Evolutionary conservation across 108 stramenopile genomes (phyloP), one percentile per base, ranked within the genome.

Genomic region (Phaeodactylum tricornutum): DNA sequence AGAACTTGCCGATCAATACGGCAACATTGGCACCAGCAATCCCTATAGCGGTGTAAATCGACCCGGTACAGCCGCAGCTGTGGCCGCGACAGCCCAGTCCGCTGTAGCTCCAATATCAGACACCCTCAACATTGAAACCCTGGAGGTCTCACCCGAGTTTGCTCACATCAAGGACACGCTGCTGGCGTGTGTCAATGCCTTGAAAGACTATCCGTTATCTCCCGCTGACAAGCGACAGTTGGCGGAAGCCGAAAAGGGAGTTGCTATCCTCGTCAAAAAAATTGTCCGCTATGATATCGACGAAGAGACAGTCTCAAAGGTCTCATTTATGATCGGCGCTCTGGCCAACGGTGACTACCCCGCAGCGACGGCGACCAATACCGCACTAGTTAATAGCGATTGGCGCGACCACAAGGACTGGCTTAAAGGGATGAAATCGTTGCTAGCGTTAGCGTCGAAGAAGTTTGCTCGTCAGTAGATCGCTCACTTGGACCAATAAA

Each of bases 361-460:
- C 22, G 50, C 73, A 12, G 89, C 92, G 1, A 57, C 61, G n/a
- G 42, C 69, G 11, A 50, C 82, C 31, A 75, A 88, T 35, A 81
- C 85, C 25, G 67, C 52, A 11, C 49, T 96, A 44, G 90, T 87
- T 4, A 88, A 74, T 41, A 64, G 62, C 22, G 77, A 84, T 20
- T 96, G 95, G 95, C 69, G 63, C 57, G 75, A 71, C 32, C 93
- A 96, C 71, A 94, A 93, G 68, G 95, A 94, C 62, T 96, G 93
- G 93, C 74, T 96, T 48, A 94, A 94, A 72, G 95, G 93, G 19
- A 61, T 92, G 66, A 96, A 96, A 55, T 66, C 79, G 57, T 53
- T 96, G 49, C 62, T 91, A 25, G 89, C 88, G 52, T 77, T 96
- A 39, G 74, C 63, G n/a, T 72, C 75, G 19, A 92, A 90, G 64